Base-by-base conservation (phyloP, 345 rosid species). In the Rhodamnia rubescens region DNA sequence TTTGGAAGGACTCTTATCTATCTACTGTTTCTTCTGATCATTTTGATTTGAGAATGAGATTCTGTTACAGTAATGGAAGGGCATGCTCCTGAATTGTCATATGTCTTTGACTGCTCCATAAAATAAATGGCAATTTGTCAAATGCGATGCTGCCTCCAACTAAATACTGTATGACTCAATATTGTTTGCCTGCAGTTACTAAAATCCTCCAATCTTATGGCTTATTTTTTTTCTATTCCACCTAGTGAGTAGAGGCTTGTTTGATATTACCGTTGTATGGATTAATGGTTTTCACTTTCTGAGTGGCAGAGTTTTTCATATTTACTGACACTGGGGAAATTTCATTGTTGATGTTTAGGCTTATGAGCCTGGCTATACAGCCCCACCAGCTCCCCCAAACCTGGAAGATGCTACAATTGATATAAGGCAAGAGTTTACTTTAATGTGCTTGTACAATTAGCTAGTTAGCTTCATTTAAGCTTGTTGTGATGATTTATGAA, bases 361-460 rank as follows among this genome's bases (percentile, higher is more conserved):
- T 81, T 97, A 97, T 85, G 98, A 95, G 82, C 89, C 94, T 78
- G 99, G 98, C 74, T 97, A 97, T 87, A 96, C 95, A 69, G 93
- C 96, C 27, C 97, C 99, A 15, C 94, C 96, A 2, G 93, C 88
- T 83, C 91, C 90, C 59, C 93, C 93, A 40, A 84, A 18, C 53
- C 47, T 94, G 6, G 98, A 92, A 83, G 98, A 94, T 74, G 88
- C 96, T 84, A 87, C 94, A 81, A 94, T 96, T 86, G 98, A 97
- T 86, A 90, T 97, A 78, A 93, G 99, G 99, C 93, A 91, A 90
- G 94, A 90, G 56, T 75, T 13, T 7, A n/a, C 57, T 84, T 56
- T 75, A 11, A 74, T 29, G 24, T 36, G 32, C 69, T 32, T 26
- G 32, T 47, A n/a, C 14, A 14, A 55, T 27, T 58, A 18, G n/a